Conservation (phyloP, 305 asterid species). For the Caryopteris hybrid region DNA sequence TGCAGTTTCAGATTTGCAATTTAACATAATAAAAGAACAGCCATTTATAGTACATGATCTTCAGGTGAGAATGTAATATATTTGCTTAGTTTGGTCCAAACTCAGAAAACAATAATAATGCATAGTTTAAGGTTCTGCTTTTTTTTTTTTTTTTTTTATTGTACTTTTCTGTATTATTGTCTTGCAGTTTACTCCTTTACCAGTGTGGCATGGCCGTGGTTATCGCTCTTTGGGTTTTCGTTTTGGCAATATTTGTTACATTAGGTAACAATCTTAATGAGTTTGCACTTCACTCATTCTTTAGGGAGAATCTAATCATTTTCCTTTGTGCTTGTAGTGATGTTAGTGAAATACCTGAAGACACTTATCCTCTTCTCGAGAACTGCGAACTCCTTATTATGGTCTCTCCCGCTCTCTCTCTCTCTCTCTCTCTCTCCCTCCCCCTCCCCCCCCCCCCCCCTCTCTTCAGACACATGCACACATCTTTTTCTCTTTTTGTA, state of each 20-base stretch:
- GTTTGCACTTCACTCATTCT: neutral
- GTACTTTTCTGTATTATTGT: slow-evolving; percentile 3
- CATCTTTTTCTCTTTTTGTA: no score
- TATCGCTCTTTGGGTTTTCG: slow-evolving; percentile 94
- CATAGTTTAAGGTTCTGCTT: neutral
- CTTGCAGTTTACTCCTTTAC: slow-evolving; percentile 82
- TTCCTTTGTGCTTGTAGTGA: slow-evolving; percentile 47
- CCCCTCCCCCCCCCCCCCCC: neutral
- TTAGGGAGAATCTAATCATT: slow-evolving; percentile 17
- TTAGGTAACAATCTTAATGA: slow-evolving; percentile 47
- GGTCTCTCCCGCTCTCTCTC: slow-evolving; percentile 40
- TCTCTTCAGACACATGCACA: no score
- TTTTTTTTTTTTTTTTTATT: neutral
- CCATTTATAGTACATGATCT: slow-evolving; percentile 71
- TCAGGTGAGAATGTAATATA: slow-evolving; percentile 39
- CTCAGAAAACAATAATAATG: neutral
- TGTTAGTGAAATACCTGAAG: slow-evolving; percentile 83
- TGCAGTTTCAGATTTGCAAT: slow-evolving; percentile 88
- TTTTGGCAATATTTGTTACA: slow-evolving; percentile 83
- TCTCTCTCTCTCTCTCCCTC: neutral
- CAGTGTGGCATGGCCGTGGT: slow-evolving; percentile 91
- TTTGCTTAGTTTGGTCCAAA: neutral
- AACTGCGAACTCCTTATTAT: slow-evolving; percentile 68
- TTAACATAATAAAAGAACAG: slow-evolving; percentile 70
- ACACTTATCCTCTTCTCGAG: slow-evolving; percentile 71